phyloP scores from a whole-genome alignment of 2,329 filamentous ascomycete species.

The Zymoseptoria passerinii region DNA sequence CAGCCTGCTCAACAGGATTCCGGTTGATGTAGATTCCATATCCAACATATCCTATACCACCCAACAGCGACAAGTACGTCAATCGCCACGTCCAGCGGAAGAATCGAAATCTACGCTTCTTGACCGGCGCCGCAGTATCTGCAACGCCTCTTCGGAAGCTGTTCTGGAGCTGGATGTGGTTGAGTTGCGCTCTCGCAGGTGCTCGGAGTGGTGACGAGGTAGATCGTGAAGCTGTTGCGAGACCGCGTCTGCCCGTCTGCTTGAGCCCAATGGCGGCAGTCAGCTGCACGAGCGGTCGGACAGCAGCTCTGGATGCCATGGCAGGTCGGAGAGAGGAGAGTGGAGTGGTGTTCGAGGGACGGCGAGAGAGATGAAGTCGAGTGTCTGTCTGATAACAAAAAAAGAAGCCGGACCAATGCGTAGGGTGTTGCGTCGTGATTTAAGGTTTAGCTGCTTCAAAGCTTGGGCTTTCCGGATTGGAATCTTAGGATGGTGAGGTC shows the following conservation, averaged over 20 bases:
- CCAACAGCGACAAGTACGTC: slow-evolving; percentile 67
- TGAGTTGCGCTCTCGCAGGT: slow-evolving; percentile 4
- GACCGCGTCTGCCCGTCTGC: slow-evolving; percentile 15
- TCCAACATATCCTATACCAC: slow-evolving; percentile 59
- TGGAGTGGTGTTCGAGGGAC: slow-evolving; percentile 1
- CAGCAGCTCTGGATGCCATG: slow-evolving; percentile 23
- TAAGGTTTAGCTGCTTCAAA: neutral
- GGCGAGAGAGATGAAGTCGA: slow-evolving; percentile 1
- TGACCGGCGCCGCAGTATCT: slow-evolving; percentile 28
- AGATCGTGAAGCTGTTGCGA: slow-evolving; percentile 14
- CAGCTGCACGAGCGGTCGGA: slow-evolving; percentile 21
- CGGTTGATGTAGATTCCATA: slow-evolving; percentile 79
- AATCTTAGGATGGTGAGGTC: neutral
- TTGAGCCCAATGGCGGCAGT: slow-evolving; percentile 18
- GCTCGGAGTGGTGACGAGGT: slow-evolving; percentile 12
- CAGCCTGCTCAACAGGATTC: slow-evolving; percentile 69
- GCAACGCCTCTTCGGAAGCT: slow-evolving; percentile 27
- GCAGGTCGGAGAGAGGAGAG: slow-evolving; percentile 6
- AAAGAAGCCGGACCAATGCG: slow-evolving; percentile 1
- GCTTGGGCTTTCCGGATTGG: neutral
- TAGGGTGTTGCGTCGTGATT: neutral
- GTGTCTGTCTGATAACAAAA: neutral
- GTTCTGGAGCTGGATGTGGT: slow-evolving; percentile 13
- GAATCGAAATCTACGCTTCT: slow-evolving; percentile 54
- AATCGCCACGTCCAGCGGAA: slow-evolving; percentile 78